Percentiles rank a stretch among this genome's conserved stretches.
phyloP scores from a whole-genome alignment of 2,329 filamentous ascomycete species.

The Proliferodiscus dingleyae region DNA sequence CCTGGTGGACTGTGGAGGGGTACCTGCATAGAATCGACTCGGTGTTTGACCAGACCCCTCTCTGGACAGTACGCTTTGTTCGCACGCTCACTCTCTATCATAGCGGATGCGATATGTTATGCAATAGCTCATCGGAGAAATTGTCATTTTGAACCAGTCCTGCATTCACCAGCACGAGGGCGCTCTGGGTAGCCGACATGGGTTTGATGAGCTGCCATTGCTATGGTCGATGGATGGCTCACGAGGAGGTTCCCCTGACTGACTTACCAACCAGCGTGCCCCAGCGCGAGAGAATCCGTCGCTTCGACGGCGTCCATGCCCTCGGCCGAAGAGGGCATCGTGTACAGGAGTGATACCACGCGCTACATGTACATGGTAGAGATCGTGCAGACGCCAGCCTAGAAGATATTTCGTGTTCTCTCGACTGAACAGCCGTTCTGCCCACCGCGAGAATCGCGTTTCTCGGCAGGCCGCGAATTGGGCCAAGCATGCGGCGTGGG shows the following conservation, averaged over 20 bases:
- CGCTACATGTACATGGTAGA: too few relatives aligned
- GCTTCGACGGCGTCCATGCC: too few relatives aligned
- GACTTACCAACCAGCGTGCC: too few relatives aligned
- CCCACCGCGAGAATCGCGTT: too few relatives aligned
- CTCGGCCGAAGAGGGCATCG: too few relatives aligned
- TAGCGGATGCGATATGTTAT: background rate
- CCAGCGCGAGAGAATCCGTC: too few relatives aligned
- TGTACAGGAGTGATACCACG: too few relatives aligned
- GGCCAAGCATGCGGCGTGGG: background rate
- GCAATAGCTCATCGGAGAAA: constrained; percentile 1
- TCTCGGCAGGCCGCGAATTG: background rate
- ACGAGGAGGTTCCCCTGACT: too few relatives aligned
- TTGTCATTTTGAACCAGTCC: background rate
- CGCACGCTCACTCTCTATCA: background rate
- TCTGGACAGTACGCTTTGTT: background rate
- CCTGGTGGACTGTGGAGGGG: too few relatives aligned
- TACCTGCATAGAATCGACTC: too few relatives aligned
- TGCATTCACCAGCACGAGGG: background rate
- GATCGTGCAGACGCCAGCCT: background rate
- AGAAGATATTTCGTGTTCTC: background rate
- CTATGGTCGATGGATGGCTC: background rate
- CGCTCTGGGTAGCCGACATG: background rate
- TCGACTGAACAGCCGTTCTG: too few relatives aligned
- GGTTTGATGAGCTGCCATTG: background rate
- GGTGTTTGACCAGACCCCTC: background rate